Evolutionary conservation across 1,284 basidiomycete species (phyloP).

Genomic region (Golubevia pallescens): DNA sequence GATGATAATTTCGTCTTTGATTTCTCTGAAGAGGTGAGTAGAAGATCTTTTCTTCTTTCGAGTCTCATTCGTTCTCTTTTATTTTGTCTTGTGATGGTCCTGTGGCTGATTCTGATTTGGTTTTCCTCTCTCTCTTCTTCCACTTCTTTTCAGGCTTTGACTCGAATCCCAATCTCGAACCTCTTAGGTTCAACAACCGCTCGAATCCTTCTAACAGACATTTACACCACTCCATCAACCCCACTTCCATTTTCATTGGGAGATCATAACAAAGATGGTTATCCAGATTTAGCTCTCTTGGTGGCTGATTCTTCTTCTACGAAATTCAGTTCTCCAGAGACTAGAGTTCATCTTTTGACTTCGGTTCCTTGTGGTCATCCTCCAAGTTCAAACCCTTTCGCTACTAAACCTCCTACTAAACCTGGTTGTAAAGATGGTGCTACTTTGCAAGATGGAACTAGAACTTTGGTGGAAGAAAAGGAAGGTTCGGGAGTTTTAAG

Average conservation of each 20-base stretch:
- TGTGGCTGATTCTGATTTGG: neutral
- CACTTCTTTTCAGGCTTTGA: constrained; percentile 23
- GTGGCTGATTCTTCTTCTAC: constrained; percentile 24
- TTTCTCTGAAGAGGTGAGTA: constrained; percentile 12
- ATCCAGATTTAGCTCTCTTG: constrained; percentile 54
- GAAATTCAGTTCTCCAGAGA: constrained; percentile 23
- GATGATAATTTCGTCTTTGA: constrained; percentile 50
- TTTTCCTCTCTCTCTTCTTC: neutral
- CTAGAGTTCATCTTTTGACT: constrained; percentile 43
- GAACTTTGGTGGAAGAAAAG: constrained; percentile 20
- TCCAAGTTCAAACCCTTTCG: constrained; percentile 1
- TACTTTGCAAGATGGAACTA: constrained; percentile 12
- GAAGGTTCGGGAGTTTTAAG: constrained; percentile 31
- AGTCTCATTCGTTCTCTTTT: too few relatives aligned
- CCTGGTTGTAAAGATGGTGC: constrained; percentile 21
- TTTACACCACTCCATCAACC: constrained; percentile 20
- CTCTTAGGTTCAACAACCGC: constrained; percentile 17
- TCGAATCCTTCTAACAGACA: constrained; percentile 20
- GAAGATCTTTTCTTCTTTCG: neutral
- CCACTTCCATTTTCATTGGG: constrained; percentile 51
- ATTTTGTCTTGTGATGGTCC: neutral
- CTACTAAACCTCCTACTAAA: neutral
- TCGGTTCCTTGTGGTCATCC: constrained; percentile 35
- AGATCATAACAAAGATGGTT: constrained; percentile 61
- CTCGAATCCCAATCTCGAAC: constrained; percentile 37